Percentiles rank a stretch among this genome's conserved stretches.
Conservation (phyloP, 345 rosid genomes). For the Kernera saxatilis region DNA sequence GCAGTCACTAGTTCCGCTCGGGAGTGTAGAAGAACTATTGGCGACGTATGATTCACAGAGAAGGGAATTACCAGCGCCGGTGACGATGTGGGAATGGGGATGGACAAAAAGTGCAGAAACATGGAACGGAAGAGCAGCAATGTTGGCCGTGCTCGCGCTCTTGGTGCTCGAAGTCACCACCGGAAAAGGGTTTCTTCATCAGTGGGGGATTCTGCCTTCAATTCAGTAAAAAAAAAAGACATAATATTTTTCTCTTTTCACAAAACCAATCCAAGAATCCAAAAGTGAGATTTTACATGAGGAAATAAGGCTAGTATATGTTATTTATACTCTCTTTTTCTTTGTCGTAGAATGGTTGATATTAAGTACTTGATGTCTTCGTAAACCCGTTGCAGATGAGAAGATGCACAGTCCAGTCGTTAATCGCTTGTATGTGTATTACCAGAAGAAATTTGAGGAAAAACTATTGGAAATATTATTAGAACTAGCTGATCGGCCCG, state of each 20-base stretch:
- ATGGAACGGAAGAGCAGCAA: slow-evolving; percentile 98
- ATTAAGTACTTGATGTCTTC: neutral
- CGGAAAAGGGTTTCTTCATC: slow-evolving; percentile 91
- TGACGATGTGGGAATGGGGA: slow-evolving; percentile 98
- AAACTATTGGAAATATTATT: no score
- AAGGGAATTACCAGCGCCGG: slow-evolving; percentile 87
- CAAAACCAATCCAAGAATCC: slow-evolving; percentile 6
- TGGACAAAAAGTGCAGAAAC: slow-evolving; percentile 99
- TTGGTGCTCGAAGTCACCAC: slow-evolving; percentile 88
- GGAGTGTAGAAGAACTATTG: slow-evolving; percentile 88
- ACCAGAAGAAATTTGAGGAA: no score
- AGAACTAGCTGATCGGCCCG: no score
- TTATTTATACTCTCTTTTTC: neutral
- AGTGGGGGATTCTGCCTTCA: slow-evolving; percentile 77
- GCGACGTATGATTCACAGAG: slow-evolving; percentile 90
- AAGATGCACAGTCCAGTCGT: no score
- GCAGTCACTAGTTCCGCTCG: slow-evolving; percentile 95
- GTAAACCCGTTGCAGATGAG: neutral
- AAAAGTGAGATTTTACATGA: neutral
- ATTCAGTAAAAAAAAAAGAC: slow-evolving; percentile 32
- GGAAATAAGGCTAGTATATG: slow-evolving; percentile 7
- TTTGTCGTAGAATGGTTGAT: neutral
- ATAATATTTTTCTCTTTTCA: neutral
- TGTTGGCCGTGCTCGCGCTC: slow-evolving; percentile 84
- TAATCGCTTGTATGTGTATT: no score